A percentile compares a stretch with the other conserved stretches of the same genome.
Evolutionary conservation across 1,284 basidiomycete species (phyloP).

Genomic region (Tilletia caries): DNA sequence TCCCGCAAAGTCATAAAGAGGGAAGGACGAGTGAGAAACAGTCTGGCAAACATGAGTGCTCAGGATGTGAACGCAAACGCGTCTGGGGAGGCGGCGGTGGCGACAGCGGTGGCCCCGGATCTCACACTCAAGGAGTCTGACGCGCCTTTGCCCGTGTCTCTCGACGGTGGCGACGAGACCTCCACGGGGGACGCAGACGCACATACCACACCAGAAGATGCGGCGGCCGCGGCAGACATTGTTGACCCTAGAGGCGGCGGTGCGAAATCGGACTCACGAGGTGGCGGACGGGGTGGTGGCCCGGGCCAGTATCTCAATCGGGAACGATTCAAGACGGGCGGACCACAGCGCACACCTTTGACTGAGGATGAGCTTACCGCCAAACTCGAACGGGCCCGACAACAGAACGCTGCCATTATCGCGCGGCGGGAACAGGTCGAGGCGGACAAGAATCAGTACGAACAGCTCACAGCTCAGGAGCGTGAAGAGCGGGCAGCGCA

Average conservation of each 20-base stretch:
- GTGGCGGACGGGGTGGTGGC: background rate
- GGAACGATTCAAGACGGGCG: slow-evolving; percentile 16
- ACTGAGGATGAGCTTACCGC: slow-evolving; percentile 13
- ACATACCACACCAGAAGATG: background rate
- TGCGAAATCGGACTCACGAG: background rate
- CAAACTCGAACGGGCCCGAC: slow-evolving; percentile 10
- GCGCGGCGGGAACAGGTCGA: slow-evolving; percentile 8
- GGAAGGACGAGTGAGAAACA: too few species aligned
- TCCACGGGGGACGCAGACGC: background rate
- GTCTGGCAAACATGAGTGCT: too few species aligned
- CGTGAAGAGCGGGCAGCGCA: slow-evolving; percentile 9
- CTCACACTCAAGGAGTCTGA: slow-evolving; percentile 4
- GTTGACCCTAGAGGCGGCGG: background rate
- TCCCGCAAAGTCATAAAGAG: too few species aligned
- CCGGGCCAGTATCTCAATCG: slow-evolving; percentile 10
- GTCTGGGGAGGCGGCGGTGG: background rate
- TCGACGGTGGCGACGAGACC: background rate
- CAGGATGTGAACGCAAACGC: background rate
- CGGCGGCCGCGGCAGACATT: background rate
- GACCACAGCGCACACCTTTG: slow-evolving; percentile 5
- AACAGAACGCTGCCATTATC: slow-evolving; percentile 15
- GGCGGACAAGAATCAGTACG: slow-evolving; percentile 12
- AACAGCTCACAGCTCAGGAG: slow-evolving; percentile 12
- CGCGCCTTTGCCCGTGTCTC: background rate
- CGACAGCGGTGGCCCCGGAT: background rate